phyloP scores from a whole-genome alignment of 179 eudicot species.

The Patellifolia procumbens region DNA sequence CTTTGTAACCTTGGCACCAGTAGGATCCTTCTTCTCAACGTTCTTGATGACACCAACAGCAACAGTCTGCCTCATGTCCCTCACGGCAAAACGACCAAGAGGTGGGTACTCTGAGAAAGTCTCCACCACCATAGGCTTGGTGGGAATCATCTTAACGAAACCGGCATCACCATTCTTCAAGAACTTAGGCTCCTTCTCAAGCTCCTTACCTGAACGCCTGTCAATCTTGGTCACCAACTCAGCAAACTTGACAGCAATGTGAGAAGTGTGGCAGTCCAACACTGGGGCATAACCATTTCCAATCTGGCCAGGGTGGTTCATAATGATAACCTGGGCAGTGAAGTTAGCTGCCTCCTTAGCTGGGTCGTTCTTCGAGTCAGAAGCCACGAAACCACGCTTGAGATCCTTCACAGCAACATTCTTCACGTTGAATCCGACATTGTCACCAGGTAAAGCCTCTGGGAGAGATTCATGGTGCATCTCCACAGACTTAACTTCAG shows the following conservation, averaged over 20 bases:
- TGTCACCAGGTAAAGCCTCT: conserved; percentile 43
- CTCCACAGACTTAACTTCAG: conserved; percentile 43
- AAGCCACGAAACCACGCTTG: conserved; percentile 47
- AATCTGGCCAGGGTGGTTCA: conserved; percentile 42
- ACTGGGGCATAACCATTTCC: conserved; percentile 39
- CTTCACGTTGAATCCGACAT: conserved; percentile 44
- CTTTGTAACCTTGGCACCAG: conserved; percentile 28
- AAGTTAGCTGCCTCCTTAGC: conserved; percentile 44
- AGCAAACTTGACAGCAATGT: conserved; percentile 36
- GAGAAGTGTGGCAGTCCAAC: conserved; percentile 39
- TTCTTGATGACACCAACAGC: conserved; percentile 31
- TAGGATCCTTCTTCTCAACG: conserved; percentile 30
- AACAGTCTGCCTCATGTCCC: conserved; percentile 32
- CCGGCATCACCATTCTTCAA: conserved; percentile 31
- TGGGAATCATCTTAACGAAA: conserved; percentile 30
- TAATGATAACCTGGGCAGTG: conserved; percentile 34
- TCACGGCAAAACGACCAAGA: conserved; percentile 28
- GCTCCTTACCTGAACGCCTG: conserved; percentile 31
- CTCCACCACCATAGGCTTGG: conserved; percentile 35
- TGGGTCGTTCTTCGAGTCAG: conserved; percentile 48
- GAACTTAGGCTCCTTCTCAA: conserved; percentile 34
- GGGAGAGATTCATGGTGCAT: conserved; percentile 41
- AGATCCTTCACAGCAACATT: conserved; percentile 45
- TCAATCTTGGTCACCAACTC: conserved; percentile 29
- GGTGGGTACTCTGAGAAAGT: conserved; percentile 31